Base-by-base conservation (phyloP, 2,329 filamentous ascomycete genomes). In the Verticillium nubilum region DNA sequence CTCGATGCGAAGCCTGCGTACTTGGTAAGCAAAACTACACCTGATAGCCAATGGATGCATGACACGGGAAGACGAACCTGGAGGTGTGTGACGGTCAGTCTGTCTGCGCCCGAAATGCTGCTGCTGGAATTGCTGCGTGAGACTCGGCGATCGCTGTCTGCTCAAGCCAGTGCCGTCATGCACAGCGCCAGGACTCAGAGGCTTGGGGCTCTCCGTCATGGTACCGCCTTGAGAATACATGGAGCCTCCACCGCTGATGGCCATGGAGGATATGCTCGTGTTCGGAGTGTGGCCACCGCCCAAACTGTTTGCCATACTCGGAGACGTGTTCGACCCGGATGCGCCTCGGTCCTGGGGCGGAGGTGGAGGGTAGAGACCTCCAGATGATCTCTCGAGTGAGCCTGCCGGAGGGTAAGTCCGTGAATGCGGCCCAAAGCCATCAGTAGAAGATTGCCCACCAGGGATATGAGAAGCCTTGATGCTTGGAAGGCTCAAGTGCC, bases 171-270 rank as follows among this genome's bases (percentile, higher is more conserved):
- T 73, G 17, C 81, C 73, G 64, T 85, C 85, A 56, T 88, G 78
- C 23, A 70, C 58, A 67, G 28, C 78, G 19, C 81, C 81, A n/a
- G 89, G 89, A 61, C 88, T 92, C 47, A 96, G 78, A 4, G 92
- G 89, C 69, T 93, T 96, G 0, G 92, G 92, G 65, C 91, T 96
- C 73, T 97, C 92, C 3, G 90, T 95, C 78, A 96, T 90, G 60
- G 78, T 83, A 58, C 35, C 42, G 27, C 84, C 83, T 64, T 92
- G 87, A 9, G 86, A 83, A 70, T 91, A 96, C 64, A 92, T 82
- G 19, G 82, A 83, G 60, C 77, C 79, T 53, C 76, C 76, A 50
- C 76, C 74, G 57, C 74, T 75, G 28, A 80, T 69, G 7, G 80
- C 76, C 57, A 80, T 66, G 15, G 80, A 80, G 3, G 80, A 79